Percentiles rank a stretch among this genome's conserved stretches.
These are phyloP conservation scores for Syncephalastrum contaminatum DNA, from an alignment of 371 early-diverging fungal genomes.

Conservation along the genomic window DNA sequence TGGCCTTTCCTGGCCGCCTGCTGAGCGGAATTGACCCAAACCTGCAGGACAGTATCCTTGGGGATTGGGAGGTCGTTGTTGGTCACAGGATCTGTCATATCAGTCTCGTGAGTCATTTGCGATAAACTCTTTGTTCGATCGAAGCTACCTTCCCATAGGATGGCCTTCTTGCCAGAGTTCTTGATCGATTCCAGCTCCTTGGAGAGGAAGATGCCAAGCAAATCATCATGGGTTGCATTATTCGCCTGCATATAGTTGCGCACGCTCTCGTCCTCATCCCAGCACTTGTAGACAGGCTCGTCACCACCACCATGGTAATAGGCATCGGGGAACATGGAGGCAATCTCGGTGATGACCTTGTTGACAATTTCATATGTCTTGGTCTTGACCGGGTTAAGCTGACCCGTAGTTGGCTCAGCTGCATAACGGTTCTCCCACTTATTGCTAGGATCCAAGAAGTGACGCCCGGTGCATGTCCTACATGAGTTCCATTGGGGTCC, in stretches of 20 bases:
- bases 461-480: slow-evolving; percentile 38
- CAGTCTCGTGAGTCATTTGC: no score
- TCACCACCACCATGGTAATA: slow-evolving; percentile 71
- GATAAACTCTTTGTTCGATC: not conserved
- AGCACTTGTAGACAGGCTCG: slow-evolving; percentile 73
- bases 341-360: slow-evolving; percentile 58
- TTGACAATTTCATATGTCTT: slow-evolving; percentile 56
- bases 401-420: slow-evolving; percentile 74
- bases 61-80: slow-evolving; percentile 34
- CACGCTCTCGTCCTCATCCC: slow-evolving; percentile 43
- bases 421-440: slow-evolving; percentile 56
- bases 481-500: not conserved
- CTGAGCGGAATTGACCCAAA: slow-evolving; percentile 54
- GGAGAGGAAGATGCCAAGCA: slow-evolving; percentile 31
- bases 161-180: slow-evolving; percentile 41
- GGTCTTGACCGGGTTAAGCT: slow-evolving; percentile 61
- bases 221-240: slow-evolving; percentile 37
- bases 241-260: slow-evolving; percentile 35
- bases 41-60: slow-evolving; percentile 60
- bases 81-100: slow-evolving; percentile 37
- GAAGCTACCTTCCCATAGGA: slow-evolving; percentile 57
- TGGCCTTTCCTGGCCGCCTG: slow-evolving; percentile 54
- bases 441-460: slow-evolving; percentile 36
- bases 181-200: slow-evolving; percentile 32
- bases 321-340: slow-evolving; percentile 59